These are phyloP conservation scores for Rhodotorula paludigena DNA, from an alignment of 768 basidiomycete species.

Conservation along the genomic window DNA sequence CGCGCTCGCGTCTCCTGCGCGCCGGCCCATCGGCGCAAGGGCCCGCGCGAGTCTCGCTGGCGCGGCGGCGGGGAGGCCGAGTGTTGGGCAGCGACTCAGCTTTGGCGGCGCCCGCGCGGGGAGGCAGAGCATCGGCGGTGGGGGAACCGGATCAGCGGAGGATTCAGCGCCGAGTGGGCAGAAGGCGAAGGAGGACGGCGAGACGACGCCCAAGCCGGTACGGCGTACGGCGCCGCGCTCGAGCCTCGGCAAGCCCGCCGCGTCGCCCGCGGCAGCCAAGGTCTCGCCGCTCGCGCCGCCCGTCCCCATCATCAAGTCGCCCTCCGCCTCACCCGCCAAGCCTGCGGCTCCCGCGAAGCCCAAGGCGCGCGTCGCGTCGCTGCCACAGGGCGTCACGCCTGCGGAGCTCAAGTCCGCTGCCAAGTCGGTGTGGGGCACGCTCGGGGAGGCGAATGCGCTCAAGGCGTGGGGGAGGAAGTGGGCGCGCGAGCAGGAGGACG, in stretches of 20 bases:
- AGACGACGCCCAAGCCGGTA: background rate
- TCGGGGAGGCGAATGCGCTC: slow-evolving; percentile 5
- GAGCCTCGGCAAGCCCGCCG: background rate
- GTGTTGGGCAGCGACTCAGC: background rate
- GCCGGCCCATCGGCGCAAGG: background rate
- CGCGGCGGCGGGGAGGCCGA: background rate
- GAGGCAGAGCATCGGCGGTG: background rate
- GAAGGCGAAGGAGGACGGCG: background rate
- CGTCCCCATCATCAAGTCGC: background rate
- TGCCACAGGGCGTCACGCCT: background rate
- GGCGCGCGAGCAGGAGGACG: background rate
- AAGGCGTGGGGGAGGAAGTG: slow-evolving; percentile 9
- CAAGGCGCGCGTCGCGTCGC: background rate
- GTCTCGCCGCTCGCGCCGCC: background rate
- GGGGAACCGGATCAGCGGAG: background rate
- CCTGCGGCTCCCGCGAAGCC: too few relatives aligned
- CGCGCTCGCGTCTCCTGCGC: background rate
- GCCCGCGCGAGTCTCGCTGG: background rate
- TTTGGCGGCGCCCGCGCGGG: too few relatives aligned
- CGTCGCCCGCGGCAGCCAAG: background rate
- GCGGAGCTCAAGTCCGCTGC: slow-evolving; percentile 1
- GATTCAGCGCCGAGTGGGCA: background rate
- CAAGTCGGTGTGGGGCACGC: slow-evolving; percentile 1
- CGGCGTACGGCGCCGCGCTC: background rate
- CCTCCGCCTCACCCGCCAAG: background rate